A percentile compares a stretch with the other conserved stretches of the same genome.
Conservation (phyloP, 2,329 filamentous ascomycete species). For the Colletotrichum aenigma region DNA sequence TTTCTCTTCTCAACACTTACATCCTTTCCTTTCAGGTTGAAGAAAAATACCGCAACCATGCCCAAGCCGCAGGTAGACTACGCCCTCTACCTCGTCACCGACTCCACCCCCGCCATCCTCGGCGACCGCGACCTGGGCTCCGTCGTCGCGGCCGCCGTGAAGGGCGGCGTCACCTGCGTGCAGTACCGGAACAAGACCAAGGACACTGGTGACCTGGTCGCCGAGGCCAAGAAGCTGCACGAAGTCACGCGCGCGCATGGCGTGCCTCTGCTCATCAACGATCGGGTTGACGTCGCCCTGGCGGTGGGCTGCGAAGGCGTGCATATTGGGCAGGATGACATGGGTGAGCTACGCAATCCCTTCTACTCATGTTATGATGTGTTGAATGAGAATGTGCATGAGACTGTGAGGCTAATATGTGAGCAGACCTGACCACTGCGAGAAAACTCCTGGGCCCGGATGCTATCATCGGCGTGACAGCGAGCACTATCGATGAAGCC, state of each 20-base stretch:
- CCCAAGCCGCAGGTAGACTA: conserved; percentile 65
- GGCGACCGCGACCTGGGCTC: conserved; percentile 70
- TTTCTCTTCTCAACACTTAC: not conserved
- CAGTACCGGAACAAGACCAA: conserved; percentile 90
- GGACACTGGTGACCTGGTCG: conserved; percentile 73
- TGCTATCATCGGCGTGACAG: conserved; percentile 88
- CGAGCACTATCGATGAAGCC: conserved; percentile 77
- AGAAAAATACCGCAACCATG: conserved; percentile 25
- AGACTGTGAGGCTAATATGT: not conserved
- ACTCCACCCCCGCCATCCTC: conserved; percentile 86
- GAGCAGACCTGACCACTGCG: conserved; percentile 64
- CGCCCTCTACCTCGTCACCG: conserved; percentile 88
- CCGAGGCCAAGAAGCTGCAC: conserved; percentile 75
- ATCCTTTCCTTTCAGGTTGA: not conserved
- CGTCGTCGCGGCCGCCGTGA: conserved; percentile 77
- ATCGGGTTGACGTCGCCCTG: conserved; percentile 86
- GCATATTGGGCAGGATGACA: conserved; percentile 94
- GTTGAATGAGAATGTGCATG: not conserved
- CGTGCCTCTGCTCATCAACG: conserved; percentile 90
- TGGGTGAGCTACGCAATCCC: conserved; percentile 56
- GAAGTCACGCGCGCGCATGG: conserved; percentile 67
- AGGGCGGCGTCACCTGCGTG: conserved; percentile 83
- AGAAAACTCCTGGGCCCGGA: conserved; percentile 74
- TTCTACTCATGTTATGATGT: not conserved
- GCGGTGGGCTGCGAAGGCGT: conserved; percentile 89